Conservation (phyloP, 768 basidiomycete genomes). For the Tephrocybe sp. region DNA sequence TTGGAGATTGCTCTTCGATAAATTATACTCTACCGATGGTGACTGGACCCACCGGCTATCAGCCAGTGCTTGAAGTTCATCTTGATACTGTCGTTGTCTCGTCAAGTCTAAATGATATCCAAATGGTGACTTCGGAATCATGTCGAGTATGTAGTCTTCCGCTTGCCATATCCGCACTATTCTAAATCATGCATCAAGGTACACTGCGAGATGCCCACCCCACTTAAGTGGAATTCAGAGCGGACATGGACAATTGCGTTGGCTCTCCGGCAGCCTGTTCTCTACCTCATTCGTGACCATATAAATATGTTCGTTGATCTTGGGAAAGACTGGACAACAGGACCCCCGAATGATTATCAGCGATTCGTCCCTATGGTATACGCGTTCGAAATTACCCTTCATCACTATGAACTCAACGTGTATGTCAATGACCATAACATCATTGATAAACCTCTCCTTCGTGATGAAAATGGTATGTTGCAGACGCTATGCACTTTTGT, state of each 20-base stretch:
- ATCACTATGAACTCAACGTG: slow-evolving; percentile 74
- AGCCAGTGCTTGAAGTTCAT: slow-evolving; percentile 77
- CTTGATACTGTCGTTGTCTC: slow-evolving; percentile 75
- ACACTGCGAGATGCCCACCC: slow-evolving; percentile 74
- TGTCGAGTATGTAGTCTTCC: slow-evolving; percentile 56
- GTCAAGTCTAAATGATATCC: slow-evolving; percentile 88
- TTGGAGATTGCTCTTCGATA: slow-evolving; percentile 83
- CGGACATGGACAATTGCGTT: slow-evolving; percentile 81
- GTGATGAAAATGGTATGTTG: slow-evolving; percentile 79
- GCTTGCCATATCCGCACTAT: neutral
- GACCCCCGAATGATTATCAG: slow-evolving; percentile 76
- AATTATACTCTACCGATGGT: slow-evolving; percentile 85
- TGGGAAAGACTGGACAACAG: slow-evolving; percentile 88
- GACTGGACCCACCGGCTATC: slow-evolving; percentile 71
- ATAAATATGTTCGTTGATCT: slow-evolving; percentile 93
- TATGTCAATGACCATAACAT: slow-evolving; percentile 97
- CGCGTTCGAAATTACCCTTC: slow-evolving; percentile 63
- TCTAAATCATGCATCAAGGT: slow-evolving; percentile 39
- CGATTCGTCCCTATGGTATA: slow-evolving; percentile 87
- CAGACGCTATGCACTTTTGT: neutral
- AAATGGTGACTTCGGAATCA: slow-evolving; percentile 72
- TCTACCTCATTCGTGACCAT: slow-evolving; percentile 88
- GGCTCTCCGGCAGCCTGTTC: slow-evolving; percentile 65
- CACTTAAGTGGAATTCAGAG: slow-evolving; percentile 78
- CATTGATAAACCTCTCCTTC: slow-evolving; percentile 81